Conservation (phyloP, 148 eudicot species). For the Rhododendron henanense region DNA sequence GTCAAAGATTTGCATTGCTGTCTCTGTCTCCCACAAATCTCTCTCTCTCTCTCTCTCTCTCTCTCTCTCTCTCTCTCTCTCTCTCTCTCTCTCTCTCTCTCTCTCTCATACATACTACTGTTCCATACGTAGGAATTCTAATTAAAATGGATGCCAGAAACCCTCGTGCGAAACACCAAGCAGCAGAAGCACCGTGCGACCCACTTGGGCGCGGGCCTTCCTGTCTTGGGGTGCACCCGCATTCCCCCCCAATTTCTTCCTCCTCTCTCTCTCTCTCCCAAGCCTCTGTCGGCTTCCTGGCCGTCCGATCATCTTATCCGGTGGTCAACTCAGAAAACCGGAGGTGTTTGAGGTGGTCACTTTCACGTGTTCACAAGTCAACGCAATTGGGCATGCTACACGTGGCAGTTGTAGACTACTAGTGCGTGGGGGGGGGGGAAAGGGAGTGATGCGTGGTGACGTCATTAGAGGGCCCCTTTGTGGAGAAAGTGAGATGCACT, state of each 20-base stretch:
- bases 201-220: neutral
- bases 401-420: neutral
- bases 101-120: too few species aligned
- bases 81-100: too few species aligned
- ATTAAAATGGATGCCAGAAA: neutral
- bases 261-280: neutral
- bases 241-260: neutral
- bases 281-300: neutral
- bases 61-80: neutral
- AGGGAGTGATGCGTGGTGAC: neutral
- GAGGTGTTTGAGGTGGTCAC: neutral
- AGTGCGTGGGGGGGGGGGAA: neutral
- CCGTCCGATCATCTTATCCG: neutral
- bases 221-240: constrained; percentile 2
- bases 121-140: neutral
- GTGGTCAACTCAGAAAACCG: neutral
- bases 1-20: constrained; percentile 2
- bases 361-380: neutral
- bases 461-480: neutral
- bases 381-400: neutral
- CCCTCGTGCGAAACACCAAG: neutral
- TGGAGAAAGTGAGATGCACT: too few species aligned
- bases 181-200: neutral
- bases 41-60: constrained; percentile 4
- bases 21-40: constrained; percentile 13